phyloP scores from a whole-genome alignment of 2,329 filamentous ascomycete species.

The Colletotrichum higginsianum region DNA sequence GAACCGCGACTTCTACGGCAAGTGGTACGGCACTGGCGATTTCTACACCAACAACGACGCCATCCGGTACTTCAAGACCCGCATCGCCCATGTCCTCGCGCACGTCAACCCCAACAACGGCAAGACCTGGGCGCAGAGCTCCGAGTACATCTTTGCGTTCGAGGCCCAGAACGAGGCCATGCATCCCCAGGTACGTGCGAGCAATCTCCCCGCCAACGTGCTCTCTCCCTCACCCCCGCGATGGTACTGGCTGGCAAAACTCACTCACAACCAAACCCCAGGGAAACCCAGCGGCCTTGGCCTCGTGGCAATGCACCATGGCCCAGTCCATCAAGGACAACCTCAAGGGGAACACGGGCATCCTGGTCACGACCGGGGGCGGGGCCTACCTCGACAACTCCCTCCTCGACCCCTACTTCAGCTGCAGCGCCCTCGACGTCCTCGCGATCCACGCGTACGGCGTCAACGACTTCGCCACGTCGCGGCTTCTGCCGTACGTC shows the following conservation, averaged over 20 bases:
- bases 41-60: constrained; percentile 38
- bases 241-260: too few species aligned
- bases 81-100: constrained; percentile 37
- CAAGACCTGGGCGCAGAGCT: constrained; percentile 43
- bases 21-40: constrained; percentile 41
- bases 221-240: too few species aligned
- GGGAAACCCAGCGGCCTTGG: constrained; percentile 41
- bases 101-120: constrained; percentile 40
- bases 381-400: constrained; percentile 44
- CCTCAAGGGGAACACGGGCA: constrained; percentile 38
- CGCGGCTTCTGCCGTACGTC: constrained; percentile 46
- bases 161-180: constrained; percentile 47
- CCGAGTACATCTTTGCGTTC: constrained; percentile 47
- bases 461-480: neutral
- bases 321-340: constrained; percentile 45
- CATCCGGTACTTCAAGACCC: constrained; percentile 37
- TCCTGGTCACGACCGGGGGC: constrained; percentile 45
- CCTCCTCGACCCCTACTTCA: constrained; percentile 41
- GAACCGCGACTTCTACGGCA: constrained; percentile 36
- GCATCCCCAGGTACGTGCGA: constrained; percentile 39
- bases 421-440: constrained; percentile 35
- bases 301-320: constrained; percentile 47
- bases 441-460: constrained; percentile 49
- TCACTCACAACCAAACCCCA: constrained; percentile 7
- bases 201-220: too few species aligned